Evolutionary conservation across 768 basidiomycete species (phyloP).

Genomic region (Suillus variegatus): DNA sequence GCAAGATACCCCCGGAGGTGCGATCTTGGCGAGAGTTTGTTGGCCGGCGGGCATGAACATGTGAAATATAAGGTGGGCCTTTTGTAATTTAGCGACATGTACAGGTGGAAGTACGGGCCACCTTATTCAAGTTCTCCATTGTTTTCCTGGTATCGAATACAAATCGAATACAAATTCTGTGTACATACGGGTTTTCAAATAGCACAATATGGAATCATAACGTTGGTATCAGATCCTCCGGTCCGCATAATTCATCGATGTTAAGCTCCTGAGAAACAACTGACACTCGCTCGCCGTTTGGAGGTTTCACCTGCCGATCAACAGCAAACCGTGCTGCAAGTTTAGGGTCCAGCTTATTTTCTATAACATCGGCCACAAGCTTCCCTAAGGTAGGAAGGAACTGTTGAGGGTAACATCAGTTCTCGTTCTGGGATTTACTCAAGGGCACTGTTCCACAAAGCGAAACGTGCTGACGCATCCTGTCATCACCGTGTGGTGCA

Average conservation of each 20-base stretch:
- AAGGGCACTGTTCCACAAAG: not conserved
- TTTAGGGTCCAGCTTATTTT: conserved; percentile 57
- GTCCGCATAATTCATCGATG: conserved; percentile 49
- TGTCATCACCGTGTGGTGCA: not conserved
- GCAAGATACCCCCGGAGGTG: conserved; percentile 88
- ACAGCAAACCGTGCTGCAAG: conserved; percentile 65
- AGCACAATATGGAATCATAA: not conserved
- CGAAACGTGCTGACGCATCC: not conserved
- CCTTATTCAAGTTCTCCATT: not conserved
- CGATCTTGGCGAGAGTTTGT: conserved; percentile 91
- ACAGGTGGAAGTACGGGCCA: not conserved
- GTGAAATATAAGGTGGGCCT: not conserved
- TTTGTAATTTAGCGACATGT: not conserved
- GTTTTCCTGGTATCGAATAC: not conserved
- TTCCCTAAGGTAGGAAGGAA: conserved; percentile 86
- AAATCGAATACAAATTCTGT: not conserved
- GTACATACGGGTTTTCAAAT: not conserved
- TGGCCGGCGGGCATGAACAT: conserved; percentile 59
- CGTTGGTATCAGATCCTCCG: conserved; percentile 39
- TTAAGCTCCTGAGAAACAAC: conserved; percentile 40
- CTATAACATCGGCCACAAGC: conserved; percentile 71
- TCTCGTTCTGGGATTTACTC: not conserved
- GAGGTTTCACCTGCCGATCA: conserved; percentile 37
- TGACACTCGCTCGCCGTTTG: conserved; percentile 22
- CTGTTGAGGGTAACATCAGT: conserved; percentile 37